Evolutionary conservation across 1,139 yeast species (phyloP).

Genomic region (Taphrina communis): DNA sequence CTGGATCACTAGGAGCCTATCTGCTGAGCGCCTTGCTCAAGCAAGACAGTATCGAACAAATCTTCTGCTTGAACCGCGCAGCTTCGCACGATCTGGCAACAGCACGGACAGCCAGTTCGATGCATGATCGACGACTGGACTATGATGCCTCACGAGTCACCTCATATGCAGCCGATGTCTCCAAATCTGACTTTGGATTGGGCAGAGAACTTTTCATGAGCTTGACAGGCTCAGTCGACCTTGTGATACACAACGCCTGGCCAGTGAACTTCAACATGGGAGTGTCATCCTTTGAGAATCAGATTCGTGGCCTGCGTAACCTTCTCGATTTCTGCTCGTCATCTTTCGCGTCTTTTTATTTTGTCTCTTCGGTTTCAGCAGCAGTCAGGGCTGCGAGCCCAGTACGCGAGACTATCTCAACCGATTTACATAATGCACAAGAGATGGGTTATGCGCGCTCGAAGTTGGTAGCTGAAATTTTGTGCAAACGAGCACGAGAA

Average conservation of each 20-base stretch:
- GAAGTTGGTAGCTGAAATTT: constrained; percentile 4
- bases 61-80: constrained; percentile 9
- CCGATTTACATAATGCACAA: not conserved
- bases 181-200: not conserved
- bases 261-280: constrained; percentile 14
- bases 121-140: not conserved
- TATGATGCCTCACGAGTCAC: constrained; percentile 2
- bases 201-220: not conserved
- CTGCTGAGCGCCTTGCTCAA: not conserved
- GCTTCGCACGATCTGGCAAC: not conserved
- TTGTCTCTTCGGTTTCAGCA: constrained; percentile 7
- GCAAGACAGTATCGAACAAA: not conserved
- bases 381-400: constrained; percentile 1
- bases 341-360: not conserved
- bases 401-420: constrained; percentile 1
- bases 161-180: not conserved
- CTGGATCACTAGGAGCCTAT: constrained; percentile 1
- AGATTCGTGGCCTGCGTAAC: not conserved
- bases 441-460: constrained; percentile 17
- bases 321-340: constrained; percentile 10
- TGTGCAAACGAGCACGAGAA: not conserved
- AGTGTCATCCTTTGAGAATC: constrained; percentile 11
- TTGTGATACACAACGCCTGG: constrained; percentile 8
- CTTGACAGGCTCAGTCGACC: not conserved
- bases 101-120: not conserved